Evolutionary conservation across 2,329 filamentous ascomycete species (phyloP).

Genomic region (Penicillium nordicum): DNA sequence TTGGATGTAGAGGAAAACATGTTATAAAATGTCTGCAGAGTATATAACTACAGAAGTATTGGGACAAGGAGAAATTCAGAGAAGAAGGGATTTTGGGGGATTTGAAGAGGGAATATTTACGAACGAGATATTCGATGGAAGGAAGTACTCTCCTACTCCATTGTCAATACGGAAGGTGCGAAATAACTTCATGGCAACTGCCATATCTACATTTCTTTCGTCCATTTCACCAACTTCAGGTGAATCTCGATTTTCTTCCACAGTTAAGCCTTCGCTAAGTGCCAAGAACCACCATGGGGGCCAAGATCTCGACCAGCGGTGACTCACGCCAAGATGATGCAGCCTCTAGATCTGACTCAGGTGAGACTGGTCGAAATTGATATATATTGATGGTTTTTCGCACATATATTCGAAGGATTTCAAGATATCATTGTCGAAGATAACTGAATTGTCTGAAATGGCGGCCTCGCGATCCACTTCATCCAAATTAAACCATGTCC

Average conservation of each 20-base stretch:
- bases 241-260: neutral
- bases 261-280: neutral
- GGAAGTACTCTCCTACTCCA: neutral
- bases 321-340: conserved; percentile 5
- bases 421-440: neutral
- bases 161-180: neutral
- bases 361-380: neutral
- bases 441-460: neutral
- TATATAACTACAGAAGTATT: conserved; percentile 14
- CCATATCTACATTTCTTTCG: neutral
- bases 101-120: conserved; percentile 7
- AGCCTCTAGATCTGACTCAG: conserved; percentile 1
- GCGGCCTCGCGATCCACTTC: neutral
- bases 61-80: neutral
- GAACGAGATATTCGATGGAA: neutral
- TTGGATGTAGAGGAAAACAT: conserved; percentile 29
- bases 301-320: neutral
- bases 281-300: no score
- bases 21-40: conserved; percentile 21
- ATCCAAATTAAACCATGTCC: conserved; percentile 20
- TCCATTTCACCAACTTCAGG: neutral
- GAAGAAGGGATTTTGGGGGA: conserved; percentile 8
- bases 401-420: neutral
- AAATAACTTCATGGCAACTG: neutral
- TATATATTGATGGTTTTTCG: neutral